Conservation (phyloP, 306 rosid genomes). For the Canavalia ensiformis region DNA sequence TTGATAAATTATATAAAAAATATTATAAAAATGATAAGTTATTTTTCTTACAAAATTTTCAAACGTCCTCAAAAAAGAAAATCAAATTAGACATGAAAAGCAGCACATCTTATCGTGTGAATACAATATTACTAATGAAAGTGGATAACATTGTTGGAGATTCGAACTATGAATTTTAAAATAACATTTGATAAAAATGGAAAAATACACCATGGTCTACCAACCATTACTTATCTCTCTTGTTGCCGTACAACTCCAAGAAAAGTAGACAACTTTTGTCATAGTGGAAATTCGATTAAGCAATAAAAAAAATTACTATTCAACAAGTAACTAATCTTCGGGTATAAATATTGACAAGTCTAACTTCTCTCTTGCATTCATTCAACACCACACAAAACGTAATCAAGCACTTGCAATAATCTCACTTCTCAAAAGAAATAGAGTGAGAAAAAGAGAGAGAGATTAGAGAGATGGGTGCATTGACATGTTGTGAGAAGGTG, state of each 20-base stretch:
- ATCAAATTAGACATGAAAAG: slow-evolving; percentile 4
- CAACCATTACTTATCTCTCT: neutral
- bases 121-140: neutral
- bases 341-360: slow-evolving; percentile 45
- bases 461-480: neutral
- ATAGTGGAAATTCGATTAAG: slow-evolving; percentile 48
- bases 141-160: slow-evolving; percentile 9
- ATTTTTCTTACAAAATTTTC: too few species aligned
- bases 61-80: neutral
- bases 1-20: too few species aligned
- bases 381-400: slow-evolving; percentile 30
- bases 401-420: neutral
- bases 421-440: neutral
- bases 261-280: neutral
- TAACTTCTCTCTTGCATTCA: slow-evolving; percentile 37
- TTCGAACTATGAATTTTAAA: neutral
- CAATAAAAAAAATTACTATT: neutral
- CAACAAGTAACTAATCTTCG: neutral
- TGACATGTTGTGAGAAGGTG: slow-evolving; percentile 39
- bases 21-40: too few species aligned
- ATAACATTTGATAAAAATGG: neutral
- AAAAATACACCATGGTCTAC: neutral
- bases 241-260: neutral
- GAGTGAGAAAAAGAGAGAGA: slow-evolving; percentile 16
- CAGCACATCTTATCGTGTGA: slow-evolving; percentile 17